Evolutionary conservation across 1,284 basidiomycete species (phyloP).

Genomic region (Sanghuangporus baumii): DNA sequence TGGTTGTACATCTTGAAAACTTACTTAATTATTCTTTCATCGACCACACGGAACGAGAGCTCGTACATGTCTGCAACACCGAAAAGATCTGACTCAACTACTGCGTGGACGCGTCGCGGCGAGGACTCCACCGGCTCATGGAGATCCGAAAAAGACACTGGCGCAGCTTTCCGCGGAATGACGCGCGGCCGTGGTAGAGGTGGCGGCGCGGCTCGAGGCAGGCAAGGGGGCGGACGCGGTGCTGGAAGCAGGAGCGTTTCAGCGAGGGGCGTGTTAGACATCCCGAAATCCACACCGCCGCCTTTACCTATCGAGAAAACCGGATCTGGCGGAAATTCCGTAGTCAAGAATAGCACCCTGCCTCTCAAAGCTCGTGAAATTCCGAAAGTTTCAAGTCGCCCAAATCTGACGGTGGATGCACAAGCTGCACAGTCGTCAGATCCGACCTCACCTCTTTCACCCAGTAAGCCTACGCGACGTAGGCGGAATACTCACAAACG

Average conservation of each 20-base stretch:
- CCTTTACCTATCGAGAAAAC: not conserved
- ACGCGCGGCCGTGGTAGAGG: conserved; percentile 32
- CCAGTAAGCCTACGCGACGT: conserved; percentile 12
- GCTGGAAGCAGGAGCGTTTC: conserved; percentile 26
- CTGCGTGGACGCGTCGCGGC: conserved; percentile 22
- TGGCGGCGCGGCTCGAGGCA: conserved; percentile 21
- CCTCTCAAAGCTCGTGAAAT: not conserved
- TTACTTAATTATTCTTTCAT: not conserved
- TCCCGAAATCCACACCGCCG: not conserved
- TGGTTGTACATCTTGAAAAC: not conserved
- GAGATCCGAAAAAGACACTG: conserved; percentile 41
- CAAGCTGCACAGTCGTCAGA: not conserved
- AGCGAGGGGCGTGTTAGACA: not conserved
- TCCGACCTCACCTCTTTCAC: conserved; percentile 2
- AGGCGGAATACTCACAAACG: conserved; percentile 6
- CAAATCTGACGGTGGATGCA: conserved; percentile 22
- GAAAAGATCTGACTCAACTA: conserved; percentile 11
- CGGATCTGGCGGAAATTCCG: not conserved
- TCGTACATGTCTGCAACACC: conserved; percentile 7
- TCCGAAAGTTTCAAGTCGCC: conserved; percentile 23
- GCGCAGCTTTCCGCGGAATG: conserved; percentile 41
- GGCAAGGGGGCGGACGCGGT: conserved; percentile 25
- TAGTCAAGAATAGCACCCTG: not conserved
- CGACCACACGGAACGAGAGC: not conserved
- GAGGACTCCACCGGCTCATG: conserved; percentile 25